phyloP scores from a whole-genome alignment of 192 early-diverging fungal genomes.

The Backusella morwellensis region DNA sequence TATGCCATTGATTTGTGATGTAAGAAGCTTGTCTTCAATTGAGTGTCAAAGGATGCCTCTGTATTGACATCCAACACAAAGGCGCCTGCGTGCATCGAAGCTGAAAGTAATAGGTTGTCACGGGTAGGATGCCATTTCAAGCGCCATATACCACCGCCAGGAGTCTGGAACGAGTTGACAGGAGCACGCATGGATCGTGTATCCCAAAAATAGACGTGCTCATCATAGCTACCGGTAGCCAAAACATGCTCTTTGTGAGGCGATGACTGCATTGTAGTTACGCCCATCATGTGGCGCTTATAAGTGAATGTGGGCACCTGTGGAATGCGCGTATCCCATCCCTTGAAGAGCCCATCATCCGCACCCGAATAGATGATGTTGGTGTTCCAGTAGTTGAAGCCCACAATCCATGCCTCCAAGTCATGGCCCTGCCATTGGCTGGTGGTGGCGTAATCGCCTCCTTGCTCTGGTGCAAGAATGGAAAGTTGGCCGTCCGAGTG shows the following conservation, averaged over 20 bases:
- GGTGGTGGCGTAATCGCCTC: constrained; percentile 27
- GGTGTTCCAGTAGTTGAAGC: constrained; percentile 83
- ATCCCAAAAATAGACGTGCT: constrained; percentile 89
- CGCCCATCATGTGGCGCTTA: constrained; percentile 83
- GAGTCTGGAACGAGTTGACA: constrained; percentile 62
- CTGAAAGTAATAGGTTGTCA: constrained; percentile 63
- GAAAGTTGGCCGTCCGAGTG: constrained; percentile 75
- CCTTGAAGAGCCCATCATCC: constrained; percentile 85
- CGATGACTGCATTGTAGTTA: constrained; percentile 86
- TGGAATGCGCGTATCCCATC: constrained; percentile 80
- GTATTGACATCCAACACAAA: constrained; percentile 65
- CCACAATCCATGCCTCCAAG: constrained; percentile 91
- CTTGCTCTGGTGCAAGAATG: constrained; percentile 45
- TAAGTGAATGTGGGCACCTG: constrained; percentile 58
- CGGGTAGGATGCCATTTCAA: constrained; percentile 90
- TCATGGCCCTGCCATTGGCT: constrained; percentile 80
- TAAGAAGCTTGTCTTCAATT: constrained; percentile 49
- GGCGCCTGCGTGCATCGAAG: constrained; percentile 91
- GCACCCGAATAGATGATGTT: constrained; percentile 74
- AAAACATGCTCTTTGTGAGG: constrained; percentile 75
- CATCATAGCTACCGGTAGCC: constrained; percentile 94
- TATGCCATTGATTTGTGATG: constrained; percentile 77
- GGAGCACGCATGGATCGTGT: constrained; percentile 79
- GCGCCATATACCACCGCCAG: constrained; percentile 94
- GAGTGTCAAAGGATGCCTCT: not conserved